Evolutionary conservation across 1,284 basidiomycete species (phyloP), one percentile per base, ranked within the genome.

Genomic region (Polyporus tsugae): DNA sequence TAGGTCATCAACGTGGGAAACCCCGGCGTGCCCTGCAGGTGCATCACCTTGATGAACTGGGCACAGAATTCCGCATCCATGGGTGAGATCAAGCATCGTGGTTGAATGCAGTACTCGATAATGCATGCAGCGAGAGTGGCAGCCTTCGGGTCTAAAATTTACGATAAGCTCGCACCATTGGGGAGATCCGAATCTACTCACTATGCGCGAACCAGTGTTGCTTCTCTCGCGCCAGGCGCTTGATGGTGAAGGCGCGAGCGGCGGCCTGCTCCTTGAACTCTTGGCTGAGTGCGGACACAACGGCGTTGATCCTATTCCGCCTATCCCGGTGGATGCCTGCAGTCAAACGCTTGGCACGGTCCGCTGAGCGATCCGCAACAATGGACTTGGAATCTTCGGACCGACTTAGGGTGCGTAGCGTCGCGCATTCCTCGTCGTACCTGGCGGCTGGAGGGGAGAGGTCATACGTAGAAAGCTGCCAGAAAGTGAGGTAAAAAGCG

Each of bases 41-140:
- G 97, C 62, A 98, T 84, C 7, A 92, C 85, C 74, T 94, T 93
- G 77, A 99, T 92, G 76, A 99, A 94, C 74, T 95, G 93, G 9
- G 95, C 93, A 68, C 96, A 95, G 73, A 93, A 99, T 65, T 97
- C 92, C 11, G 98, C 98, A 79, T 99, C 98, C 87, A 96, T 95
- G 0, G 97, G 96, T 0, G 97, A 97, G 17, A 99, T 83, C 46
- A 98, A 84, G 68, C 94, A 95, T 38, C 98, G 91, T 3, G 98
- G 97, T 76, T 95, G 92, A 72, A 99, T 88, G 79, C 98, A 99
- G 76, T 97, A 90, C 77, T 98, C 95, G 64, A 96, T 89, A 53
- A 97, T 81, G 22, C 90, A 84, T 39, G 86, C 83, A 33, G 89
- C 86, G 52, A 94, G 82, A 15, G 82, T 76, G 6, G 80, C 77